Conservation (phyloP, 192 early-diverging fungal species). For the Coemansia sp. region DNA sequence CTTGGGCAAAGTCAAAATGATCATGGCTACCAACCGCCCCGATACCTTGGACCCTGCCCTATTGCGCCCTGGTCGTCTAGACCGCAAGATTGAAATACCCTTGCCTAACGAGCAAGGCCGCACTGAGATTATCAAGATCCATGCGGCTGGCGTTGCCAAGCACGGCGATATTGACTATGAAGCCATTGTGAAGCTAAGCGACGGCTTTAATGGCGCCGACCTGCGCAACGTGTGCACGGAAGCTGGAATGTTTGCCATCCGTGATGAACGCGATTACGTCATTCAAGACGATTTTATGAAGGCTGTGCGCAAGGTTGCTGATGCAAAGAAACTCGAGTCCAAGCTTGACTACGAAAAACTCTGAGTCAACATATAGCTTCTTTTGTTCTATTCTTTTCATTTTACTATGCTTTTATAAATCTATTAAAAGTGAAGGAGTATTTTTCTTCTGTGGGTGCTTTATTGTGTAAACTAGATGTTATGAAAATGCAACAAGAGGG, state of each 20-base stretch:
- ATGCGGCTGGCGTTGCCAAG: constrained; percentile 88
- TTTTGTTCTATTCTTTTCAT: background rate
- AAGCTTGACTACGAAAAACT: constrained; percentile 88
- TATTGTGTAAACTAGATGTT: no score
- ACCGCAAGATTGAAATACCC: constrained; percentile 99
- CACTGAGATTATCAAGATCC: constrained; percentile 96
- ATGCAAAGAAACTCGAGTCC: constrained; percentile 92
- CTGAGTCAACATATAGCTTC: constrained; percentile 24
- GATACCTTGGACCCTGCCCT: constrained; percentile 99
- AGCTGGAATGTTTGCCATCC: constrained; percentile 99
- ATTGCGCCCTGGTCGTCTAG: constrained; percentile 90
- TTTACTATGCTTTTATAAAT: no score
- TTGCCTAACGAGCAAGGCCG: constrained; percentile 97
- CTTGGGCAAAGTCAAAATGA: constrained; percentile 95
- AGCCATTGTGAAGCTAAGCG: constrained; percentile 95
- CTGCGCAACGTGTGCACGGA: constrained; percentile 99
- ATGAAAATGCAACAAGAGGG: no score
- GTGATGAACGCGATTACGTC: constrained; percentile 95
- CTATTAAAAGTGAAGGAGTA: no score
- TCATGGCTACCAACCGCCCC: constrained; percentile 99
- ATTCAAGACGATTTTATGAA: constrained; percentile 99
- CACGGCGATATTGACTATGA: constrained; percentile 98
- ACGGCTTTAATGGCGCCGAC: constrained; percentile 99
- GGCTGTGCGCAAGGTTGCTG: constrained; percentile 96
- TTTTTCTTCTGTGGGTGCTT: constrained; percentile 17